phyloP scores from a whole-genome alignment of 164 flowering plant species.

The Pachysandra terminalis region DNA sequence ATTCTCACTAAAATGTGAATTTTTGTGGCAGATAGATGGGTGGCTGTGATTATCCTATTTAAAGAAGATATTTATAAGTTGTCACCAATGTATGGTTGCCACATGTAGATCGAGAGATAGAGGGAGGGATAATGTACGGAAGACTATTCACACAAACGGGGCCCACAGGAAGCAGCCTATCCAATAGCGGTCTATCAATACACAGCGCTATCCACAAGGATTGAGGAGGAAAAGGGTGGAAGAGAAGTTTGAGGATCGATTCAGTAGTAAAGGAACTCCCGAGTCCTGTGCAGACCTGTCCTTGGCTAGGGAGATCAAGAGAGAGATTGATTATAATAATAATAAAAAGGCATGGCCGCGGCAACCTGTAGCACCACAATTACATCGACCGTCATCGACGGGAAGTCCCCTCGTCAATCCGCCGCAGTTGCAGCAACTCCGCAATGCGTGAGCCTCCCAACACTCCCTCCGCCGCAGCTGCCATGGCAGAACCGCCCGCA shows the following conservation, averaged over 20 bases:
- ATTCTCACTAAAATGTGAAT: too few relatives aligned
- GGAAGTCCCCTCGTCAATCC: constrained; percentile 48
- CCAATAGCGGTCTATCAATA: constrained; percentile 10
- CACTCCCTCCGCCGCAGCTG: constrained; percentile 45
- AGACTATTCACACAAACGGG: constrained; percentile 8
- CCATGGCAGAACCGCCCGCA: constrained; percentile 39
- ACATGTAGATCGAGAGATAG: too few relatives aligned
- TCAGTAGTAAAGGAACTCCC: too few relatives aligned
- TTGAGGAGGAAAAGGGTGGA: constrained; percentile 14
- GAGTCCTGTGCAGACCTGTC: too few relatives aligned
- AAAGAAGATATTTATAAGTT: too few relatives aligned
- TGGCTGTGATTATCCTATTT: too few relatives aligned
- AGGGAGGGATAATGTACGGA: constrained; percentile 5
- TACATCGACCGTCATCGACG: constrained; percentile 48
- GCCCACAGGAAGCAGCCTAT: neutral
- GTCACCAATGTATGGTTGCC: too few relatives aligned
- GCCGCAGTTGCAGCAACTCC: constrained; percentile 34
- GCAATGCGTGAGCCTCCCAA: constrained; percentile 52
- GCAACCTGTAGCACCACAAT: constrained; percentile 46
- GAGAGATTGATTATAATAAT: too few relatives aligned
- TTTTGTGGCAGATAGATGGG: too few relatives aligned
- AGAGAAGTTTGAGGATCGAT: too few relatives aligned
- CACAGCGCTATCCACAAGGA: constrained; percentile 25
- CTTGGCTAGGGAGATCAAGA: neutral
- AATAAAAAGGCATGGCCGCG: constrained; percentile 18